A percentile compares a stretch with the other conserved stretches of the same genome.
Conservation (phyloP, 352 stramenopile species). For the Phytopythium montanum region DNA sequence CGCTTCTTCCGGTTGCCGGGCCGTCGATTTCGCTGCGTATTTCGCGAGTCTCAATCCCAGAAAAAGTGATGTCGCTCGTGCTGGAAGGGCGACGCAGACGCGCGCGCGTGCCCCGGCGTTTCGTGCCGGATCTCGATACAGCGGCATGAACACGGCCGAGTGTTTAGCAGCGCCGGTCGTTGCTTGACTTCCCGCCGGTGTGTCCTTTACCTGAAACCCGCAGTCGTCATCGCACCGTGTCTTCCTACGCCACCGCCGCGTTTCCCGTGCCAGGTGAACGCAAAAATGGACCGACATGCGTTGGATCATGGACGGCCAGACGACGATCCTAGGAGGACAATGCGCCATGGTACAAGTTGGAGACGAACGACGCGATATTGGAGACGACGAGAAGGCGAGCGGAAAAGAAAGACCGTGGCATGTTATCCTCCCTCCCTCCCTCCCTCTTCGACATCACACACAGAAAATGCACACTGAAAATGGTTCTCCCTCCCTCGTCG, state of each 20-base stretch:
- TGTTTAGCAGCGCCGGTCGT: not conserved
- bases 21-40: too few relatives aligned
- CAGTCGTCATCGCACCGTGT: not conserved
- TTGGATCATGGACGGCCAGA: too few relatives aligned
- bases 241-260: not conserved
- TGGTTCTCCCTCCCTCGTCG: not conserved
- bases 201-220: not conserved
- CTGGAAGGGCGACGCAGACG: too few relatives aligned
- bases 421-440: constrained; percentile 7
- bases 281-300: not conserved
- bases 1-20: too few relatives aligned
- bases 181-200: too few relatives aligned
- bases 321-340: too few relatives aligned
- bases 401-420: constrained; percentile 9
- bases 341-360: too few relatives aligned
- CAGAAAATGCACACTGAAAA: constrained; percentile 11
- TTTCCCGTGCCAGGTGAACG: too few relatives aligned
- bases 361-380: not conserved
- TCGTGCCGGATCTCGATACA: not conserved
- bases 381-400: not conserved
- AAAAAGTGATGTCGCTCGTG: too few relatives aligned
- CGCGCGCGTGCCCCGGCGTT: not conserved
- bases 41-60: too few relatives aligned
- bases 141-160: not conserved
- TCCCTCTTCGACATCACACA: constrained; percentile 10